These are phyloP conservation scores for Backusella morwellensis DNA, from an alignment of 192 early-diverging fungal species.

Conservation along the genomic window DNA sequence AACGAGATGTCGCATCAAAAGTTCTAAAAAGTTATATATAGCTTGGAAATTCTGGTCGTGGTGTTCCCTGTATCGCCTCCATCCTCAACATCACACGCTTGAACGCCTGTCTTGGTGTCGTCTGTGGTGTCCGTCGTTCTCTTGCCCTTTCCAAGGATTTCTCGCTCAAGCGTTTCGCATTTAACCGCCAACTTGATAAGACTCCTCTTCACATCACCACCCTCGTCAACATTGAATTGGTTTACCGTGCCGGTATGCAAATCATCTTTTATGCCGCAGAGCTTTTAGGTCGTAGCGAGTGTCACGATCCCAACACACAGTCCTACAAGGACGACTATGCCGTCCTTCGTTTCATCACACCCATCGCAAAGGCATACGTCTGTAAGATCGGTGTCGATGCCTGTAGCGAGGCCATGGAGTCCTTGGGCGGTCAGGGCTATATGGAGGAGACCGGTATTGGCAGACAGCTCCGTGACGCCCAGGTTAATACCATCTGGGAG, in stretches of 20 bases:
- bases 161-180: slow-evolving; percentile 57
- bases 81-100: slow-evolving; percentile 74
- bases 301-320: slow-evolving; percentile 18
- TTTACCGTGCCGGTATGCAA: slow-evolving; percentile 49
- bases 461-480: slow-evolving; percentile 53
- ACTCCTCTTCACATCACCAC: slow-evolving; percentile 63
- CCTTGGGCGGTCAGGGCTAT: slow-evolving; percentile 71
- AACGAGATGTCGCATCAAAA: too few species aligned
- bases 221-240: slow-evolving; percentile 55
- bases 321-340: slow-evolving; percentile 22
- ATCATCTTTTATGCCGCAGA: slow-evolving; percentile 53
- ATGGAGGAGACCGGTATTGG: slow-evolving; percentile 72
- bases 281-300: slow-evolving; percentile 56
- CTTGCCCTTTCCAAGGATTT: slow-evolving; percentile 59
- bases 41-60: slow-evolving; percentile 49
- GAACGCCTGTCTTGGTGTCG: slow-evolving; percentile 49
- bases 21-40: not conserved
- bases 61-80: slow-evolving; percentile 60
- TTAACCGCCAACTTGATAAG: slow-evolving; percentile 42
- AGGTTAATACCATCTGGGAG: slow-evolving; percentile 77
- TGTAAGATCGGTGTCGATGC: slow-evolving; percentile 45
- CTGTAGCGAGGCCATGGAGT: slow-evolving; percentile 62
- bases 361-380: slow-evolving; percentile 60
- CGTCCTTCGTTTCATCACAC: slow-evolving; percentile 66
- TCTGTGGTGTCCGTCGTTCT: slow-evolving; percentile 41